phyloP scores from a whole-genome alignment of 257 asterid genomes.

The Capsicum chinense region DNA sequence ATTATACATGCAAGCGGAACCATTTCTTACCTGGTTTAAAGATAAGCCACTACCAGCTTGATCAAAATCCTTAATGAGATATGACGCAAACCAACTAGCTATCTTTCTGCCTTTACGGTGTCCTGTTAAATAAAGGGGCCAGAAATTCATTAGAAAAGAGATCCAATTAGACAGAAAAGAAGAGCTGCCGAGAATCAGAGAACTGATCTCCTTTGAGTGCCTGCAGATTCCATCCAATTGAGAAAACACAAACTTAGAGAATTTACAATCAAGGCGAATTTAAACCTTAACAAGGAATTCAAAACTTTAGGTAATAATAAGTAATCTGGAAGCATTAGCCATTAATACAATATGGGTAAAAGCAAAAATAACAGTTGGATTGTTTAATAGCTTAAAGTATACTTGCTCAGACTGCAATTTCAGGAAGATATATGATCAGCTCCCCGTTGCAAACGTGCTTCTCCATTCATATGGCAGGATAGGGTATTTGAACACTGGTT shows the following conservation, averaged over 20 bases:
- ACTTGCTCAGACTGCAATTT: conserved; percentile 18
- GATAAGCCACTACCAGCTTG: conserved; percentile 49
- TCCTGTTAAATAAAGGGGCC: conserved; percentile 50
- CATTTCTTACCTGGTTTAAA: conserved; percentile 51
- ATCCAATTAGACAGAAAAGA: conserved; percentile 19
- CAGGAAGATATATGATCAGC: neutral
- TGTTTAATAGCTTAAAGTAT: neutral
- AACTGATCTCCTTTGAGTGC: neutral
- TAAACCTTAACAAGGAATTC: neutral
- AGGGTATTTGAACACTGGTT: neutral
- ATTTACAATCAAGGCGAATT: neutral
- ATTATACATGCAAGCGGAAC: conserved; percentile 32
- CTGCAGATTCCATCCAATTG: neutral
- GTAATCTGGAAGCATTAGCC: neutral
- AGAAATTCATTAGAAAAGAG: conserved; percentile 15
- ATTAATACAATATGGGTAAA: neutral
- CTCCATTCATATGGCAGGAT: conserved; percentile 11
- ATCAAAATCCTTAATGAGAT: conserved; percentile 65
- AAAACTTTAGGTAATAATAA: neutral
- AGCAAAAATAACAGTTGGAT: neutral
- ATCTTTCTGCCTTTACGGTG: conserved; percentile 72
- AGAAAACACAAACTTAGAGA: neutral
- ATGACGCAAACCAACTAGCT: conserved; percentile 80
- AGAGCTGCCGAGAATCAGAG: neutral
- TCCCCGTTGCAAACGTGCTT: neutral